These are phyloP conservation scores for Exophiala spinifera DNA, from an alignment of 2,329 filamentous ascomycete genomes.

Conservation along the genomic window DNA sequence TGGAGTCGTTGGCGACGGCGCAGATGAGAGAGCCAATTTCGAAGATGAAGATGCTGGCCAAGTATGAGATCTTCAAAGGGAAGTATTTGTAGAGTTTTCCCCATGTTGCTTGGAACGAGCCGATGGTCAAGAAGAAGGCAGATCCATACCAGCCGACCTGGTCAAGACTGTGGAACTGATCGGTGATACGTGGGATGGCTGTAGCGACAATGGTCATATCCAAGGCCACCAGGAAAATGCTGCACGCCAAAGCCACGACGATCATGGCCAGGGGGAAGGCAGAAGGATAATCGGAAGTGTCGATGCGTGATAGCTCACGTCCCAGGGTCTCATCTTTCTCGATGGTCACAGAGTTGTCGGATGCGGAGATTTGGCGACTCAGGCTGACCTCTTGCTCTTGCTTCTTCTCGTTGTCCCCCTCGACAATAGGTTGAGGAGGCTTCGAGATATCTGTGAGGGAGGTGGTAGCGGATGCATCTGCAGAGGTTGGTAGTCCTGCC, in stretches of 20 bases:
- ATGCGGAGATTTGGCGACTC: background rate
- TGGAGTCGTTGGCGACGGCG: conserved; percentile 36
- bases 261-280: conserved; percentile 27
- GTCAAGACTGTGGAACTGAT: conserved; percentile 34
- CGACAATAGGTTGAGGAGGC: conserved; percentile 9
- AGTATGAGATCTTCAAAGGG: conserved; percentile 35
- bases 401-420: conserved; percentile 12
- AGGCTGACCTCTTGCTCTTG: conserved; percentile 3
- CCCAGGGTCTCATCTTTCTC: conserved; percentile 16
- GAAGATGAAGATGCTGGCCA: conserved; percentile 41
- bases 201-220: conserved; percentile 36
- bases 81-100: conserved; percentile 36
- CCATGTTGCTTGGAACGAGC: conserved; percentile 34
- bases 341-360: conserved; percentile 5
- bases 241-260: conserved; percentile 21
- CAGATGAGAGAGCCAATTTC: conserved; percentile 44
- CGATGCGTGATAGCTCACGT: conserved; percentile 27
- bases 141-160: conserved; percentile 39
- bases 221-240: conserved; percentile 30
- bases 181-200: conserved; percentile 37
- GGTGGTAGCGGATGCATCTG: conserved; percentile 12
- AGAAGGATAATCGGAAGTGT: conserved; percentile 27
- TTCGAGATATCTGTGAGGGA: conserved; percentile 26
- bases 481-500: conserved; percentile 12
- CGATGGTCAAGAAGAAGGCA: conserved; percentile 37